Conservation (phyloP, 768 basidiomycete genomes). For the Mycena kentingensis region DNA sequence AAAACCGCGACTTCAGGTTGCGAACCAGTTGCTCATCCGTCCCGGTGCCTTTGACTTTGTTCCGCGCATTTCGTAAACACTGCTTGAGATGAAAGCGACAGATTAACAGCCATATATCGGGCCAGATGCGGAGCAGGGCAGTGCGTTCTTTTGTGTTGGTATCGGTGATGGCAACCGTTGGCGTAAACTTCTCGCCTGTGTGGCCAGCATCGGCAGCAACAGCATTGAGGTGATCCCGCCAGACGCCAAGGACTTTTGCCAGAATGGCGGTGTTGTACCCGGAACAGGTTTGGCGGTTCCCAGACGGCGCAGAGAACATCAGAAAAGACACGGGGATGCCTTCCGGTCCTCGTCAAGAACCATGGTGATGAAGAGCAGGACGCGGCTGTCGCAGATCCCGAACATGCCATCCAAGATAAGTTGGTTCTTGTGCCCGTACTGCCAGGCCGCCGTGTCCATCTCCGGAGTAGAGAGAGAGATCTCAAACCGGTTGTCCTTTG, state of each 20-base stretch:
- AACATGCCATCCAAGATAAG: slow-evolving; percentile 27
- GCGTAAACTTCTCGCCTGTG: slow-evolving; percentile 17
- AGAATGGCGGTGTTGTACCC: slow-evolving; percentile 31
- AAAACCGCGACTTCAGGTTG: slow-evolving; percentile 4
- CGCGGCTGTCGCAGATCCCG: slow-evolving; percentile 18
- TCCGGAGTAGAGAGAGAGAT: slow-evolving; percentile 30
- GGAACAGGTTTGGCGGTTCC: slow-evolving; percentile 27
- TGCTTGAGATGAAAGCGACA: slow-evolving; percentile 43
- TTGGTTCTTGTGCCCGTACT: slow-evolving; percentile 24
- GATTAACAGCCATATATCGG: slow-evolving; percentile 33
- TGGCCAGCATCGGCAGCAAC: not conserved
- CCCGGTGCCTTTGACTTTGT: slow-evolving; percentile 15
- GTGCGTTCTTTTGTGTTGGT: slow-evolving; percentile 36
- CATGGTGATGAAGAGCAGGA: slow-evolving; percentile 36
- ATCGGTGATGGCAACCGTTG: slow-evolving; percentile 32
- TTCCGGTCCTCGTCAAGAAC: slow-evolving; percentile 28
- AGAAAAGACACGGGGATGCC: slow-evolving; percentile 33
- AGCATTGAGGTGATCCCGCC: slow-evolving; percentile 23
- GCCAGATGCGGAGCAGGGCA: slow-evolving; percentile 33
- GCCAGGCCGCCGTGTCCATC: slow-evolving; percentile 26
- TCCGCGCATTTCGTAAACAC: slow-evolving; percentile 35
- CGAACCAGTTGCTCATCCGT: not conserved
- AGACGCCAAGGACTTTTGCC: slow-evolving; percentile 25
- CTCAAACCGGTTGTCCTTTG: slow-evolving; percentile 23
- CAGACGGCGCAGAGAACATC: slow-evolving; percentile 34